Base-by-base conservation (phyloP, 2,329 filamentous ascomycete species). In the Escovopsis sp. region DNA sequence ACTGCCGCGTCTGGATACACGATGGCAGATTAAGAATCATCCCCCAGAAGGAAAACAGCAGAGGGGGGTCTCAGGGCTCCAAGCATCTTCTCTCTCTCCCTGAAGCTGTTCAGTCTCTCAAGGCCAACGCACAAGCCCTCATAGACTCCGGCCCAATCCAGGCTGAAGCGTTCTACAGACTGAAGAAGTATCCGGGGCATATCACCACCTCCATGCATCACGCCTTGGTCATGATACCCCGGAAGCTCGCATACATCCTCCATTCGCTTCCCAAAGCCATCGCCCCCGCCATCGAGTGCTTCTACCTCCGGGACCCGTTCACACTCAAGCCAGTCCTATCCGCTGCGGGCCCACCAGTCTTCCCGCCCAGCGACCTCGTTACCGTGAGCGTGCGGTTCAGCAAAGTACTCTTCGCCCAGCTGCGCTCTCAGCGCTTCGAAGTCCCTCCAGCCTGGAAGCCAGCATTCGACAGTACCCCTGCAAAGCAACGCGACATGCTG, bases 1-100 rank as follows among this genome's bases (percentile, higher is more conserved):
- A 81, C 49, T 84, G 94, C 58, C 75, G 91, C 44, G 80, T 93
- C 32, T 98, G 91, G 91, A 79, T 98, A 43, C 77, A 94, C 53
- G 66, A 77, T 30, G 85, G 83, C 43, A 74, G 80, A 43, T 69
- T 96, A 15, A 68, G 77, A 38, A 75, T 96, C 45, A 82, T 96
- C 43, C 75, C 84, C 18, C 51, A 75, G 3, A 55, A 61, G 43
- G 55, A 66, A 42, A 43, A 3, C 28, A 45, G 23, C 58, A 57
- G 42, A 26, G 6, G 7, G 6, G 15, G 23, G 19, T 8, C 19
- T 34, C 26, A n/a, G 12, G 19, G 12, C 8, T 9, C 43, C 10
- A 35, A 36, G 12, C 32, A 38, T 5, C 40, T 35, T 23, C 60
- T 95, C 10, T 70, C 73, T 0, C 64, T 91, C 5, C 50, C 67